These are phyloP conservation scores for Coniochaeta hoffmannii DNA, from an alignment of 2,329 filamentous ascomycete genomes.

Conservation along the genomic window DNA sequence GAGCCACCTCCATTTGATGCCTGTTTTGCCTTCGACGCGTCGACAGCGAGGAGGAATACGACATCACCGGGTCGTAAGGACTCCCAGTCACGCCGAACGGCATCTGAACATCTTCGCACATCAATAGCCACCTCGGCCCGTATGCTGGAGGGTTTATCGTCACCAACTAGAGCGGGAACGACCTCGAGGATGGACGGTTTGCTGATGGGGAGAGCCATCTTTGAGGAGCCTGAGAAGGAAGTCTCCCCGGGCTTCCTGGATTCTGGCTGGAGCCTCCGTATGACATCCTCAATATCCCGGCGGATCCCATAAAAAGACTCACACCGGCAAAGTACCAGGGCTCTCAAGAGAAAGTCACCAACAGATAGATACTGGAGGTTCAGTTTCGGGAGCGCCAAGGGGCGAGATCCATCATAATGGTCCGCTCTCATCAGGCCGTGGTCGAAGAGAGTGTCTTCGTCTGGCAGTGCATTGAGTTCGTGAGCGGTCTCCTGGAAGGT, in stretches of 20 bases:
- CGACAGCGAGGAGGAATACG: constrained; percentile 76
- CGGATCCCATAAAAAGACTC: constrained; percentile 93
- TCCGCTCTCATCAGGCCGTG: constrained; percentile 72
- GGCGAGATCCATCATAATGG: constrained; percentile 76
- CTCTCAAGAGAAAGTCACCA: constrained; percentile 95
- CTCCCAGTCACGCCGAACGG: constrained; percentile 83
- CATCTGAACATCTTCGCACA: constrained; percentile 68
- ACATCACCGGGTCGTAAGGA: constrained; percentile 78
- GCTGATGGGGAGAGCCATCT: constrained; percentile 82
- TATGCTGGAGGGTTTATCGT: constrained; percentile 74
- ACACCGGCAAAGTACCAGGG: constrained; percentile 78
- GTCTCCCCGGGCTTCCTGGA: constrained; percentile 56
- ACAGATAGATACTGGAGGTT: constrained; percentile 94
- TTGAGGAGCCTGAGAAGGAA: constrained; percentile 76
- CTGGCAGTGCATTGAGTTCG: constrained; percentile 71
- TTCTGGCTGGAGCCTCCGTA: constrained; percentile 73
- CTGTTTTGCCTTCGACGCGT: constrained; percentile 47
- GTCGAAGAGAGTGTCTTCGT: constrained; percentile 76
- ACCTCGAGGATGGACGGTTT: constrained; percentile 85
- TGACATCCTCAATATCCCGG: constrained; percentile 76
- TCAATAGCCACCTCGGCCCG: constrained; percentile 82
- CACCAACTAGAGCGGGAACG: constrained; percentile 73
- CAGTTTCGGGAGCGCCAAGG: constrained; percentile 85
- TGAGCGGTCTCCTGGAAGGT: constrained; percentile 76
- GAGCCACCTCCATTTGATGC: constrained; percentile 42